Percentiles rank a stretch among this genome's conserved stretches.
Evolutionary conservation across 495 filamentous ascomycete species (phyloP).

Genomic region (Daldinia grandis): DNA sequence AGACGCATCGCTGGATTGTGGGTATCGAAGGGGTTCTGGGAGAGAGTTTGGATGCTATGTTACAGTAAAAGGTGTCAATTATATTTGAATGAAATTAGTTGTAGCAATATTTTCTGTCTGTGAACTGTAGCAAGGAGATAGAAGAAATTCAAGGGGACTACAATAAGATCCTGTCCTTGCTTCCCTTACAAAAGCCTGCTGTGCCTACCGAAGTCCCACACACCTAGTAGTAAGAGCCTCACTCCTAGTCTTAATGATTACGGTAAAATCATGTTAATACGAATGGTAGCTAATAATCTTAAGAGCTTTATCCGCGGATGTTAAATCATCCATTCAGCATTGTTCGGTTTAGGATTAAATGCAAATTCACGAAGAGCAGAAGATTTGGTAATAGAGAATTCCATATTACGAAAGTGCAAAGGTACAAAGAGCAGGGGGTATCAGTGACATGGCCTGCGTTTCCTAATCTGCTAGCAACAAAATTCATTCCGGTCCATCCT

Average conservation of each 20-base stretch:
- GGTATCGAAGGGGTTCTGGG: constrained; percentile 87
- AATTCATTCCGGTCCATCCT: not conserved
- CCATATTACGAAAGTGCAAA: not conserved
- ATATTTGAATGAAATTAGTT: constrained; percentile 5
- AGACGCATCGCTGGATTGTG: constrained; percentile 85
- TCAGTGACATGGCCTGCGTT: not conserved
- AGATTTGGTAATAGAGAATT: not conserved
- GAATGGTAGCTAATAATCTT: not conserved
- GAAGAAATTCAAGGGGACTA: not conserved
- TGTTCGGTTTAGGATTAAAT: not conserved
- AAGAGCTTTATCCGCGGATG: not conserved
- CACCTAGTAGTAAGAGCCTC: not conserved
- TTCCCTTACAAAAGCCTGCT: not conserved
- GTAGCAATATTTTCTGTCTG: not conserved
- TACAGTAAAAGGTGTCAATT: constrained; percentile 63
- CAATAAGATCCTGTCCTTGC: not conserved
- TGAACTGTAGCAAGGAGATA: not conserved
- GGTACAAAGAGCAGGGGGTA: not conserved
- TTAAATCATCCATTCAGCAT: not conserved
- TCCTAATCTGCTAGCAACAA: constrained; percentile 1
- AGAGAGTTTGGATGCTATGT: constrained; percentile 87
- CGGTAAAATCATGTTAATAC: not conserved
- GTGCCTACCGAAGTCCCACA: not conserved
- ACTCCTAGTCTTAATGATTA: no score
- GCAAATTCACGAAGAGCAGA: not conserved